Evolutionary conservation across 306 rosid species (phyloP).

Genomic region (Cicer cuneatum): DNA sequence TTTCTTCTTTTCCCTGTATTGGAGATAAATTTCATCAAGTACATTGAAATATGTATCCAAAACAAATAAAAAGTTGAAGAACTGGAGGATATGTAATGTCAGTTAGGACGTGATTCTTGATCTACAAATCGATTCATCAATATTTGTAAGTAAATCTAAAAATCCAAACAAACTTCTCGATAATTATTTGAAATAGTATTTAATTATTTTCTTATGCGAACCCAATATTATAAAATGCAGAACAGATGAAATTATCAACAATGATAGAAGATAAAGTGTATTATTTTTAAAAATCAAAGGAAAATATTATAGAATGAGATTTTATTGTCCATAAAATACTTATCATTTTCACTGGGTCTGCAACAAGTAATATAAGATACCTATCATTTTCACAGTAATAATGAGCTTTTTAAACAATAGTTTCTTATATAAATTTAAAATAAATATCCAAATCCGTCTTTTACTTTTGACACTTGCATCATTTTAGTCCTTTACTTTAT

Average conservation of each 20-base stretch:
- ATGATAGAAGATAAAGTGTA: too few relatives aligned
- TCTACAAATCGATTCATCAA: background rate
- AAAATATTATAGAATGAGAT: too few relatives aligned
- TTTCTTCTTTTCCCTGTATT: constrained; percentile 6
- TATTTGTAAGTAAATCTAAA: background rate
- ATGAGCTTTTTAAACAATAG: too few relatives aligned
- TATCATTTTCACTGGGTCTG: too few relatives aligned
- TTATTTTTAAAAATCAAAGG: too few relatives aligned
- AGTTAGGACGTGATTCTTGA: background rate
- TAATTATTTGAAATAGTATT: background rate
- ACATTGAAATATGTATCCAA: constrained; percentile 13
- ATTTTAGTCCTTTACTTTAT: too few relatives aligned
- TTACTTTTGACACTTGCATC: too few relatives aligned
- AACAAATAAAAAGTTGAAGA: constrained; percentile 9
- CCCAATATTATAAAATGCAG: background rate
- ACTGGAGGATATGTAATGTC: background rate
- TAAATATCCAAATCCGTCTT: too few relatives aligned
- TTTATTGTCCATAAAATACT: too few relatives aligned
- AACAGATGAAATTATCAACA: background rate
- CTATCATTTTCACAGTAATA: too few relatives aligned
- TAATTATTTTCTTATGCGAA: background rate
- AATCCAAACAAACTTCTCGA: background rate
- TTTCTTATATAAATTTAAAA: too few relatives aligned
- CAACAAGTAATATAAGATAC: too few relatives aligned
- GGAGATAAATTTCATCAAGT: constrained; percentile 12